These are phyloP conservation scores for Fusarium annulatum DNA, from an alignment of 2,329 filamentous ascomycete genomes.

Conservation along the genomic window DNA sequence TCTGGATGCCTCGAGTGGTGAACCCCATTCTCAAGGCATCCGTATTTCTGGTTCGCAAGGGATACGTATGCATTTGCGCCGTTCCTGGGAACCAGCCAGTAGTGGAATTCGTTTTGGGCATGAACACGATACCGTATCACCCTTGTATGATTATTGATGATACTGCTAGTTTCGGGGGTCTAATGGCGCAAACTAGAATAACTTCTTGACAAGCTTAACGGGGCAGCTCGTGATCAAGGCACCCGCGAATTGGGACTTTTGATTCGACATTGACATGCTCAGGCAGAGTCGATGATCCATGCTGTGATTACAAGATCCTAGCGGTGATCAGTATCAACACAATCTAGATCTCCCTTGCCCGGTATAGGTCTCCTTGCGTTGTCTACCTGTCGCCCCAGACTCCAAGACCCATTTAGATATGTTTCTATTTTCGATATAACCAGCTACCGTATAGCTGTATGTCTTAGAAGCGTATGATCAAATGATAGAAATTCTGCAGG, in stretches of 20 bases:
- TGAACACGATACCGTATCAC: neutral
- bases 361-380: neutral
- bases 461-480: neutral
- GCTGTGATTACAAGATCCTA: neutral
- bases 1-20: constrained; percentile 30
- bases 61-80: constrained; percentile 39
- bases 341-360: neutral
- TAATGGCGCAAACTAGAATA: neutral
- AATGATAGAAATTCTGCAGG: neutral
- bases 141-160: constrained; percentile 1
- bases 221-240: constrained; percentile 19
- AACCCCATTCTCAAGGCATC: constrained; percentile 46
- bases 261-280: constrained; percentile 11
- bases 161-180: constrained; percentile 6
- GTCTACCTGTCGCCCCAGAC: neutral
- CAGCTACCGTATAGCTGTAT: neutral
- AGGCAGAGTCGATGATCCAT: neutral
- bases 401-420: neutral
- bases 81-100: neutral
- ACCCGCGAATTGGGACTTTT: neutral
- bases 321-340: neutral
- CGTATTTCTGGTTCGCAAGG: constrained; percentile 38
- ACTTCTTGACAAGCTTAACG: constrained; percentile 21
- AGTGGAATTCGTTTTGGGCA: neutral
- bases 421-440: neutral